These are phyloP conservation scores for Kondoa malvinella DNA, from an alignment of 768 basidiomycete species.

Conservation along the genomic window DNA sequence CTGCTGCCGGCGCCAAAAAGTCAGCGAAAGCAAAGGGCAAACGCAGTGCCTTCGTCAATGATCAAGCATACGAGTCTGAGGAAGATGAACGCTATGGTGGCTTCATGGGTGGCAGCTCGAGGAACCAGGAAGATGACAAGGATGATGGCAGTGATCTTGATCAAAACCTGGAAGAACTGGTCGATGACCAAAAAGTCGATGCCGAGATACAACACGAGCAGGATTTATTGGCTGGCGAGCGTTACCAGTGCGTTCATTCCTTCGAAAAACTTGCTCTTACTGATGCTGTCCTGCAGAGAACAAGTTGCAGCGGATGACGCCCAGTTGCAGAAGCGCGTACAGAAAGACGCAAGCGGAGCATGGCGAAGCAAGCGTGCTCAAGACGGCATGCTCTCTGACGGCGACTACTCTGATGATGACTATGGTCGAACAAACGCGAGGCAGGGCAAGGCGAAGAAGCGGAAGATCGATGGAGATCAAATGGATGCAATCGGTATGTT, in stretches of 20 bases:
- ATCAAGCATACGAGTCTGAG: slow-evolving; percentile 4
- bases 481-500: background rate
- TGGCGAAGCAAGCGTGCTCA: background rate
- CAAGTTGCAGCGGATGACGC: background rate
- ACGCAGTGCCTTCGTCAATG: background rate
- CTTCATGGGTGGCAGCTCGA: background rate
- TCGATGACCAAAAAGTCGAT: slow-evolving; percentile 6
- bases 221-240: background rate
- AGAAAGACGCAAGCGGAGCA: background rate
- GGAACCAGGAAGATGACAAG: background rate
- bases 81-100: slow-evolving; percentile 3
- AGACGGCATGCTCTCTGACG: background rate
- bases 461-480: background rate
- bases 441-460: slow-evolving; percentile 4
- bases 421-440: background rate
- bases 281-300: background rate
- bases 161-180: background rate
- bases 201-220: background rate
- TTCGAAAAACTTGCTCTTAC: background rate
- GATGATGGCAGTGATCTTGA: slow-evolving; percentile 5
- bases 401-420: slow-evolving; percentile 10
- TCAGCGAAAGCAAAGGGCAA: background rate
- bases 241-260: background rate
- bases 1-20: background rate
- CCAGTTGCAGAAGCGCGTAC: background rate